Base-by-base conservation (phyloP, 2,329 filamentous ascomycete species). In the Keithomyces neogunnii region DNA sequence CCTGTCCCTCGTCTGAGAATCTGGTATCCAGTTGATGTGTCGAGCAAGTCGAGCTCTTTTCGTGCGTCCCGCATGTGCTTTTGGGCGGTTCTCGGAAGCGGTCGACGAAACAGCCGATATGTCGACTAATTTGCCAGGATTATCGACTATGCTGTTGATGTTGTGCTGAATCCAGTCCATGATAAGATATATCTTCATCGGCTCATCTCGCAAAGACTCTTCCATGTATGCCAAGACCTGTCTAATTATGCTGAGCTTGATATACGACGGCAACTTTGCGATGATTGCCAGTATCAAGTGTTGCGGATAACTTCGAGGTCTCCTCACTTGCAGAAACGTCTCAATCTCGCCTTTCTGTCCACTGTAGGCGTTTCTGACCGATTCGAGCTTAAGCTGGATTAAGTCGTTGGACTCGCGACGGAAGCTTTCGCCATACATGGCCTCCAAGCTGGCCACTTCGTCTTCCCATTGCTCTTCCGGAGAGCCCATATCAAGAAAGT, bases 121-220 rank as follows among this genome's bases (percentile, higher is more conserved):
- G 51, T 95, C 90, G 39, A 86, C 80, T 39, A 99, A 75, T 56
- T 81, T 86, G 2, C 92, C 93, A 0, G 93, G 93, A 52, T 86
- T 81, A 55, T 91, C 84, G 50, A 96, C 85, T 51, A 97, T 88
- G n/a, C 70, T 70, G 52, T 89, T 85, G 55, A 95, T 82, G 57
- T 90, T 85, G 56, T 87, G 82, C 64, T 97, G 91, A 3, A 97
- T 71, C 91, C 92, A 97, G 68, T 96, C 91, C 49, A 92, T 79
- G 10, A 95, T 77, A 57, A 88, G 88, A 68, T 91, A 97, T 10
- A 96, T 80, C 64, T 82, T 83, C 86, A 95, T 96, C 39, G 89
- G 88, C 63, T 95, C 89, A 29, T 89, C 92, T 11, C 85, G 71
- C 32, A 95, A 76, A 31, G 83, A 82, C 47, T 84, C 77, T 47